These are phyloP conservation scores for Diaporthe eres DNA, from an alignment of 2,329 filamentous ascomycete genomes.

Conservation along the genomic window DNA sequence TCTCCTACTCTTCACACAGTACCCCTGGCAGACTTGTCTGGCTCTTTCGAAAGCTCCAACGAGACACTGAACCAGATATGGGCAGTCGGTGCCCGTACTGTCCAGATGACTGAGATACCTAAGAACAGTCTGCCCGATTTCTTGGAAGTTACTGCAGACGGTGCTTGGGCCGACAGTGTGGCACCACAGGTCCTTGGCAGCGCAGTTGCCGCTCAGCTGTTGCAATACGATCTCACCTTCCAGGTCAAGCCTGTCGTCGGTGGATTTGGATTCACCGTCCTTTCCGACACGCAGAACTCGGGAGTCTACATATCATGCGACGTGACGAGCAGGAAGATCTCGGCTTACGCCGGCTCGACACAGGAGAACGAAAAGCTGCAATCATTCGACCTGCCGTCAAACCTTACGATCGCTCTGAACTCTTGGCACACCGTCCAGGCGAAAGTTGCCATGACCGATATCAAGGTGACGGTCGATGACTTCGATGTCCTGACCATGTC, in stretches of 20 bases:
- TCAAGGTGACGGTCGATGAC: background rate
- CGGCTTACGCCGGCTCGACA: background rate
- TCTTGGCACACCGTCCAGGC: background rate
- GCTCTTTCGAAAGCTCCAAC: slow-evolving; percentile 7
- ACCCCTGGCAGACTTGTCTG: background rate
- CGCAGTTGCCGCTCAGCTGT: background rate
- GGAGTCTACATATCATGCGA: background rate
- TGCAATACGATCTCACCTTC: background rate
- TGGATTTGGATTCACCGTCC: background rate
- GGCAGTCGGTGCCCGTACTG: background rate
- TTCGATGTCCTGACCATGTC: background rate
- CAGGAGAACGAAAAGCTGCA: background rate
- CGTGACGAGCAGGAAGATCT: background rate
- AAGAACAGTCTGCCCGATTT: background rate
- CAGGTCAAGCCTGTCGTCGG: background rate
- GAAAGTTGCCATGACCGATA: background rate
- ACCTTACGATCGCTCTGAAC: background rate
- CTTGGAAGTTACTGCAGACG: background rate
- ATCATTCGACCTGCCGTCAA: background rate
- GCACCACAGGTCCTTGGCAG: slow-evolving; percentile 10
- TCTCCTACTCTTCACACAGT: background rate
- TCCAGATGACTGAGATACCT: background rate
- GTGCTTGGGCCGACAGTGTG: background rate
- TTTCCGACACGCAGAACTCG: background rate
- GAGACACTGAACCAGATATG: background rate